Conservation (phyloP, 2,329 filamentous ascomycete species). For the Xylariaceae sp. region DNA sequence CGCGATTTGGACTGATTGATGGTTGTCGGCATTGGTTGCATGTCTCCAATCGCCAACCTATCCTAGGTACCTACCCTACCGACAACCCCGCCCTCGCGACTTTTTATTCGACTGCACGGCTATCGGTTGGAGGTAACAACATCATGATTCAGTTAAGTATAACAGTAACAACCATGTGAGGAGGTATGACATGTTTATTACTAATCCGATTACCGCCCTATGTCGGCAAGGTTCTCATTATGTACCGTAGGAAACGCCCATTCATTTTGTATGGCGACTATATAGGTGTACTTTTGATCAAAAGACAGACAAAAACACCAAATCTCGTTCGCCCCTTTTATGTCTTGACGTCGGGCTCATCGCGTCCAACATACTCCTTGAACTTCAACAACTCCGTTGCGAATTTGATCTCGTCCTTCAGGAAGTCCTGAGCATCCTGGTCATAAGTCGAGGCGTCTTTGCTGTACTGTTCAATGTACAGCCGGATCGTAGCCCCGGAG, state of each 20-base stretch:
- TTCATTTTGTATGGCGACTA: constrained; percentile 7
- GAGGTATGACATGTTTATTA: constrained; percentile 9
- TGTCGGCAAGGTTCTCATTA: background rate
- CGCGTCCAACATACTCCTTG: constrained; percentile 87
- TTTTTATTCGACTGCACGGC: too few species aligned
- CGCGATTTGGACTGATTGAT: background rate
- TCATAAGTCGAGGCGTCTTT: constrained; percentile 72
- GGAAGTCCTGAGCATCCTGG: constrained; percentile 85
- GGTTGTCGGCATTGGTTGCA: too few species aligned
- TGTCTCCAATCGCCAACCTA: too few species aligned
- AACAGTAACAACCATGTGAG: background rate
- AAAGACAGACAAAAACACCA: background rate
- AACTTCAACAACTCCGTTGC: constrained; percentile 84
- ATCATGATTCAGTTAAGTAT: background rate
- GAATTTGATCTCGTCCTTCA: constrained; percentile 83
- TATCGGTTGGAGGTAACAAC: background rate
- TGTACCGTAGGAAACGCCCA: constrained; percentile 7
- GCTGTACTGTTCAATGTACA: constrained; percentile 97
- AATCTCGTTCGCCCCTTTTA: constrained; percentile 42
- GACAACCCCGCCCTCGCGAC: too few species aligned
- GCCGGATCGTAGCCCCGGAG: constrained; percentile 89
- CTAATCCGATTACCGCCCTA: constrained; percentile 6
- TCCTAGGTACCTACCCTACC: too few species aligned
- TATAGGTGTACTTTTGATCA: background rate
- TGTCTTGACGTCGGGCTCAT: constrained; percentile 95